Evolutionary conservation across 129 eudicot genomes (phyloP).

Genomic region (Helianthus annuus): DNA sequence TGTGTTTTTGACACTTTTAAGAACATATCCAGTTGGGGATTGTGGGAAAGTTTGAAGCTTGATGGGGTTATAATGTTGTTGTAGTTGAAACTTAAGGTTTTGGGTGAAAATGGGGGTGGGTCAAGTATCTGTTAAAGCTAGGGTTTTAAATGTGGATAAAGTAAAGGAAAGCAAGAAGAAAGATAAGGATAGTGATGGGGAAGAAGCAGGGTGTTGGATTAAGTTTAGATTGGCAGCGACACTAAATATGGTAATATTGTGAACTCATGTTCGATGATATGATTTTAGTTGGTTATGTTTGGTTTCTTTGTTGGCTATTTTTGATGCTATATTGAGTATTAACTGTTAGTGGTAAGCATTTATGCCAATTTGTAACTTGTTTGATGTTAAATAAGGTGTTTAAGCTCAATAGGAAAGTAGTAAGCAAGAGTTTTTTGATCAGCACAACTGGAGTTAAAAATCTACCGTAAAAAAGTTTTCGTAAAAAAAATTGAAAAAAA

Average conservation of each 20-base stretch:
- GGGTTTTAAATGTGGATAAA: slow-evolving; percentile 35
- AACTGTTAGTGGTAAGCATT: background rate
- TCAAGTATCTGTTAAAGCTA: slow-evolving; percentile 42
- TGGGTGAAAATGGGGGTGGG: slow-evolving; percentile 52
- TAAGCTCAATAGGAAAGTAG: too few species aligned
- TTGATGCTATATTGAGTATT: background rate
- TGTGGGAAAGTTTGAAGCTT: slow-evolving; percentile 7
- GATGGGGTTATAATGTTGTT: slow-evolving; percentile 13
- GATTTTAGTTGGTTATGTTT: background rate
- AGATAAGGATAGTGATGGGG: slow-evolving; percentile 30
- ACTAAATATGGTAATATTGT: slow-evolving; percentile 49
- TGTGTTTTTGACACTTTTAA: slow-evolving; percentile 3
- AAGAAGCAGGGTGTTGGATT: slow-evolving; percentile 57
- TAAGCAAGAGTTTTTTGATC: too few species aligned
- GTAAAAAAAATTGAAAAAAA: too few species aligned
- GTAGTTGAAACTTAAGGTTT: slow-evolving; percentile 26
- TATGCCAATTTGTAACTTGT: too few species aligned
- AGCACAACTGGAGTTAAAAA: too few species aligned
- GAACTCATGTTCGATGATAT: background rate
- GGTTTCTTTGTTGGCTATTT: background rate
- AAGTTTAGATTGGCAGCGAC: slow-evolving; percentile 59
- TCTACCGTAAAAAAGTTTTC: too few species aligned
- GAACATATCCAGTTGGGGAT: slow-evolving; percentile 1
- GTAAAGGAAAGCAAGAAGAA: slow-evolving; percentile 40
- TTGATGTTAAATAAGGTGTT: too few species aligned